Evolutionary conservation across 495 filamentous ascomycete genomes (phyloP).

Genomic region (Penicillium atrosanguineum): DNA sequence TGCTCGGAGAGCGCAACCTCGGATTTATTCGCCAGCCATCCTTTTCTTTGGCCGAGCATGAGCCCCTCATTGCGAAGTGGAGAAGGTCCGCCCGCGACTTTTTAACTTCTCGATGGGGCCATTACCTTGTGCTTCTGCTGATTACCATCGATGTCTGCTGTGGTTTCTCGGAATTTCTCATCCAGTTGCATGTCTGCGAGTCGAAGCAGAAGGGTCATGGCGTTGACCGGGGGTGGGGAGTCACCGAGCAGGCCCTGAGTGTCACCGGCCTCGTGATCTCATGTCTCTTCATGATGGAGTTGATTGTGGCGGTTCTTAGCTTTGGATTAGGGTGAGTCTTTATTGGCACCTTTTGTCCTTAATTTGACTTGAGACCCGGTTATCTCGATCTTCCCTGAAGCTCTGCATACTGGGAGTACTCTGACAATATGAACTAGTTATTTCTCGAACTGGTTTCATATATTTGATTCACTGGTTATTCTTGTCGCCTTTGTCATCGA

Average conservation of each 20-base stretch:
- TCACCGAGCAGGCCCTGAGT: slow-evolving; percentile 39
- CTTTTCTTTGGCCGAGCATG: slow-evolving; percentile 3
- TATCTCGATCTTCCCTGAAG: neutral
- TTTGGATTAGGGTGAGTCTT: slow-evolving; percentile 51
- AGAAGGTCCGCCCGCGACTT: slow-evolving; percentile 32
- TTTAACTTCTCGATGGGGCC: slow-evolving; percentile 54
- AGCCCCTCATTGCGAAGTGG: slow-evolving; percentile 8
- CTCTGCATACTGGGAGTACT: neutral
- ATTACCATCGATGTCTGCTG: slow-evolving; percentile 55
- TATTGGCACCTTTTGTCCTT: neutral
- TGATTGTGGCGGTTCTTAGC: slow-evolving; percentile 53
- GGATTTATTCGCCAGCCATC: neutral
- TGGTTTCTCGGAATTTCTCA: slow-evolving; percentile 63
- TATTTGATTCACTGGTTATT: slow-evolving; percentile 63
- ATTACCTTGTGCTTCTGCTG: slow-evolving; percentile 55
- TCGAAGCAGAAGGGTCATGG: slow-evolving; percentile 21
- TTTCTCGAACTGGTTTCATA: slow-evolving; percentile 59
- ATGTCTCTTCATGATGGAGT: slow-evolving; percentile 59
- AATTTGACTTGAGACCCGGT: neutral
- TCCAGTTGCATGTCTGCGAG: slow-evolving; percentile 60
- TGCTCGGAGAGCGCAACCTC: neutral
- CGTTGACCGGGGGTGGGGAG: slow-evolving; percentile 17
- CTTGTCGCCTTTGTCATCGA: slow-evolving; percentile 59
- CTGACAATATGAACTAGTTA: slow-evolving; percentile 41
- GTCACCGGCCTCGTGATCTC: slow-evolving; percentile 52